A percentile compares a stretch with the other conserved stretches of the same genome.
Conservation (phyloP, 2,329 filamentous ascomycete species). For the Penicillium sp. region DNA sequence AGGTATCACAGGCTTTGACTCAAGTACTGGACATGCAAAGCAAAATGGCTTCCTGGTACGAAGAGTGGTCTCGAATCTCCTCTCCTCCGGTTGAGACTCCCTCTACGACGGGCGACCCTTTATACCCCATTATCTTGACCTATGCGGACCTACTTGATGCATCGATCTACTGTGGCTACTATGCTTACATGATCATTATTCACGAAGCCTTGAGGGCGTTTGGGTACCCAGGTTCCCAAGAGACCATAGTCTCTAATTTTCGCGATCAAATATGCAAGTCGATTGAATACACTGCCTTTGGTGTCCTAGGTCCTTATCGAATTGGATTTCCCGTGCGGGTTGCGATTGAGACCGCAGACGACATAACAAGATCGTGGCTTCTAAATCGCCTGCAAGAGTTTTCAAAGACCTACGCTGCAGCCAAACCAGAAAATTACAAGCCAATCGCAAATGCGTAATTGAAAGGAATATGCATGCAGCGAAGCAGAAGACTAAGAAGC, state of each 20-base stretch:
- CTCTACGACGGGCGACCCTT: constrained; percentile 17
- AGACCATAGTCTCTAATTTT: constrained; percentile 22
- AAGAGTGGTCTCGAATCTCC: constrained; percentile 15
- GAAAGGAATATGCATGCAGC: background rate
- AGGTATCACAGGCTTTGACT: constrained; percentile 14
- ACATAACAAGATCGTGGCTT: constrained; percentile 26
- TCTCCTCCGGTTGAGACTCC: constrained; percentile 20
- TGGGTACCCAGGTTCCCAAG: constrained; percentile 24
- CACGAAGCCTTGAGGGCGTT: constrained; percentile 25
- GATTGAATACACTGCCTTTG: constrained; percentile 26
- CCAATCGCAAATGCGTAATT: constrained; percentile 4
- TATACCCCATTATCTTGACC: constrained; percentile 22
- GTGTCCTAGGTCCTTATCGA: constrained; percentile 27
- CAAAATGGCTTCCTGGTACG: constrained; percentile 24
- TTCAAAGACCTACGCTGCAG: constrained; percentile 26
- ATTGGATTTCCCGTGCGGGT: constrained; percentile 29
- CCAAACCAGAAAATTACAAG: constrained; percentile 20
- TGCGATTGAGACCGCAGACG: constrained; percentile 26
- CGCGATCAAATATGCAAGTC: constrained; percentile 33
- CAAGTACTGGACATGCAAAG: constrained; percentile 22
- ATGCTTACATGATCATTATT: constrained; percentile 29
- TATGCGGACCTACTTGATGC: constrained; percentile 24
- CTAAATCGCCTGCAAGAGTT: constrained; percentile 20
- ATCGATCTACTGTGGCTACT: constrained; percentile 26
- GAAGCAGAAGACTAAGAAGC: background rate